Evolutionary conservation across 768 basidiomycete genomes (phyloP), one percentile per base, ranked within the genome.

Genomic region (Chlorophyllum brunneum): DNA sequence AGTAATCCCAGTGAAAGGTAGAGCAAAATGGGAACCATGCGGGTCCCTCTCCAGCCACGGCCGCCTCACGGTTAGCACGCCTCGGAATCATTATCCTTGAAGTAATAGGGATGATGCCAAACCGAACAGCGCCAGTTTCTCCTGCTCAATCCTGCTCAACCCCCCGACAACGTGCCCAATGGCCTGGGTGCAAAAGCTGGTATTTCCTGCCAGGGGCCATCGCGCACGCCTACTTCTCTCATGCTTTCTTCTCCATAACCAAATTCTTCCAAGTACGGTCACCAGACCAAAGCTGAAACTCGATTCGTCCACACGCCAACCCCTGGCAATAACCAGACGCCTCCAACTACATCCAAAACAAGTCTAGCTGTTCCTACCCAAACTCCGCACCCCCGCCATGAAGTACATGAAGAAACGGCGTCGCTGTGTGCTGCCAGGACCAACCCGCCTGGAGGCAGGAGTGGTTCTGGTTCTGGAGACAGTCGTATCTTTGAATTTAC

Each of bases 391-490:
- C 55, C 62, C 29, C 67, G 66, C 3, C 75, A 75, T 63, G 72
- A 77, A 56, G 69, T 67, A 0, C 75, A 71, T 2, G 76, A 76
- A 52, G 70, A 70, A 22, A 72, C 64, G n/a, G 57, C 65, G 24
- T 60, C 68, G 2, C 41, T 73, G 37, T 74, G 60, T 55, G 56
- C 67, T 24, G 72, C 75, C 3, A 73, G 73, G 51, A 77, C 75
- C 52, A 70, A 74, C 31, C 74, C 75, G 8, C 73, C 73, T 11
- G 73, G 67, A 31, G 70, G 70, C 1, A 54, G 58, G 23, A 69
- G 60, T 27, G 68, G 68, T 36, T 58, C 65, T 5, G 65, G 61
- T 26, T 34, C 59, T 15, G 70, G 69, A 9, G 70, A 70, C 5
- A 62, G 58, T 16, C 65, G 67, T 7, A 36, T 45, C 5, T 73